Percentiles rank a stretch among this genome's conserved stretches.
phyloP scores from a whole-genome alignment of 1,284 basidiomycete genomes.

The Papiliotrema laurentii region DNA sequence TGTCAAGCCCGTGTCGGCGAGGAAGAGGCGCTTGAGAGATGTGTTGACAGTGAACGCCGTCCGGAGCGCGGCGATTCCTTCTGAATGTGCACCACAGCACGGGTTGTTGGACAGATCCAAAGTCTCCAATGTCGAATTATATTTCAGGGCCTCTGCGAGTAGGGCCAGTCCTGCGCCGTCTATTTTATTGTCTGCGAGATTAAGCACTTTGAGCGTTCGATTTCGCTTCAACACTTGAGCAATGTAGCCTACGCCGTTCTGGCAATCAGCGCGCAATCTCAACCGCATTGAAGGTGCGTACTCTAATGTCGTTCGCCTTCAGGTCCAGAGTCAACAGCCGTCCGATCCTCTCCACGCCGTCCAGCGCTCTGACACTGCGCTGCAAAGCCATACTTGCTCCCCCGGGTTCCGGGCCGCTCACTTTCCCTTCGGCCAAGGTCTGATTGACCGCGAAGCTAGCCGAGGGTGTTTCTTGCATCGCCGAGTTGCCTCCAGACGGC shows the following conservation, averaged over 20 bases:
- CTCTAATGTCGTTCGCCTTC: constrained; percentile 83
- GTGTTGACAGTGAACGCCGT: constrained; percentile 91
- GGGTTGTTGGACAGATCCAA: constrained; percentile 91
- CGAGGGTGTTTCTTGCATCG: constrained; percentile 25
- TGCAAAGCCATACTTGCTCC: constrained; percentile 45
- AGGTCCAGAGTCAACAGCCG: constrained; percentile 83
- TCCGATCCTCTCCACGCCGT: constrained; percentile 77
- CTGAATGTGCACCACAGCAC: constrained; percentile 78
- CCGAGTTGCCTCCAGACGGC: constrained; percentile 29
- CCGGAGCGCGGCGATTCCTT: constrained; percentile 82
- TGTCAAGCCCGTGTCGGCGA: constrained; percentile 74
- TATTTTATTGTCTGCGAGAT: constrained; percentile 88
- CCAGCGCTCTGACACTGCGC: constrained; percentile 73
- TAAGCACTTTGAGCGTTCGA: constrained; percentile 87
- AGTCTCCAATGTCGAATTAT: constrained; percentile 89
- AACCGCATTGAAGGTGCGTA: constrained; percentile 47
- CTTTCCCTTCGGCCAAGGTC: constrained; percentile 26
- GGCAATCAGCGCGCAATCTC: constrained; percentile 12
- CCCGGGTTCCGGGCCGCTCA: constrained; percentile 22
- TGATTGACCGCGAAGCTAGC: constrained; percentile 10
- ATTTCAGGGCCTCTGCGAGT: constrained; percentile 91
- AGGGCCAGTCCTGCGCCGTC: constrained; percentile 73
- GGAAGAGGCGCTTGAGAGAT: constrained; percentile 85
- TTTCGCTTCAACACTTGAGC: constrained; percentile 95
- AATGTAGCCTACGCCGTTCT: constrained; percentile 81